Percentiles rank a stretch among this genome's conserved stretches.
phyloP scores from a whole-genome alignment of 306 rosid genomes.

The Citrullus amarus region DNA sequence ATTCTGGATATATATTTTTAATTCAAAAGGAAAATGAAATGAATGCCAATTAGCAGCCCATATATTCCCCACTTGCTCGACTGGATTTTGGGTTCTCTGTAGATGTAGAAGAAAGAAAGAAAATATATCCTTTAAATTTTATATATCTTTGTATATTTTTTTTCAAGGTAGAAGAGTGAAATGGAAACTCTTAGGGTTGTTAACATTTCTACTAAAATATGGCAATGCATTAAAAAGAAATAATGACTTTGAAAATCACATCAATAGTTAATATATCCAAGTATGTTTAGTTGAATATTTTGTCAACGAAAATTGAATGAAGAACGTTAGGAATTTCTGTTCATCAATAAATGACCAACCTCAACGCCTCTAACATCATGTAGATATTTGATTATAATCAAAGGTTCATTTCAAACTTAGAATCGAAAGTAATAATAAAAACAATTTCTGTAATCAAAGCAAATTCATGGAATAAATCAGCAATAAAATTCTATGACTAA shows the following conservation, averaged over 20 bases:
- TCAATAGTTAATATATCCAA: background rate
- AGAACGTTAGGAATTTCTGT: background rate
- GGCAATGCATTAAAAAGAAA: background rate
- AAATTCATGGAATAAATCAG: background rate
- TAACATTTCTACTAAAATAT: background rate
- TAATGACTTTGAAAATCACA: background rate
- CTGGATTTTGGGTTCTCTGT: background rate
- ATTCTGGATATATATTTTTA: background rate
- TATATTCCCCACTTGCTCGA: background rate
- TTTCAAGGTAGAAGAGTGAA: background rate
- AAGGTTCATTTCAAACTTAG: background rate
- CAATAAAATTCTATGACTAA: background rate
- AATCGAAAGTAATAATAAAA: background rate
- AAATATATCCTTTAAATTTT: background rate
- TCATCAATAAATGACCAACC: background rate
- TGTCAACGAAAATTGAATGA: background rate
- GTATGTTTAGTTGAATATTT: background rate
- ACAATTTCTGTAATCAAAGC: background rate
- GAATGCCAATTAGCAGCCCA: background rate
- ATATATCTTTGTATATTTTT: background rate
- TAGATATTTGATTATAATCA: background rate
- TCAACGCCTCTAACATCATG: background rate
- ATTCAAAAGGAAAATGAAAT: background rate
- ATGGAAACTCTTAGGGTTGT: background rate
- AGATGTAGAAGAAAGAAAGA: background rate